These are phyloP conservation scores for Saturnispora quitensis DNA, from an alignment of 805 yeast species.

Conservation along the genomic window DNA sequence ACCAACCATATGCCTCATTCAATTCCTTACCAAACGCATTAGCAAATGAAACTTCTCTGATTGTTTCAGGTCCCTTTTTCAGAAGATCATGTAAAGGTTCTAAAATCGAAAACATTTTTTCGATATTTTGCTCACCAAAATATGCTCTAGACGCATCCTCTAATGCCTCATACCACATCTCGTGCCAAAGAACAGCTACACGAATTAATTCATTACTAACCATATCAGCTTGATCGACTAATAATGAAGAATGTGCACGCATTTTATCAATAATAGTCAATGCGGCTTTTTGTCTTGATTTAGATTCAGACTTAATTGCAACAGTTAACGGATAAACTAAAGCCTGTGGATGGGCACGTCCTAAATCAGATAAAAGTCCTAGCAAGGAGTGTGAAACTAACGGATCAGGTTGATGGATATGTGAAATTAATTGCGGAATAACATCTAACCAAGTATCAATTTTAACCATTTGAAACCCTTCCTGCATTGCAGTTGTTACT, in stretches of 20 bases:
- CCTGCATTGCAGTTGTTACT: conserved; percentile 82
- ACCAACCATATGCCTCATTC: conserved; percentile 91
- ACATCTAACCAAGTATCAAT: conserved; percentile 95
- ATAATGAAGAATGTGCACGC: conserved; percentile 73
- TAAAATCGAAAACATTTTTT: conserved; percentile 84
- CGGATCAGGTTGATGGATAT: conserved; percentile 91
- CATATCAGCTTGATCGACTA: conserved; percentile 87
- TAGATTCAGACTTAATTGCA: conserved; percentile 88
- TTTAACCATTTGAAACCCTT: conserved; percentile 82
- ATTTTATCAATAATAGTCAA: conserved; percentile 82
- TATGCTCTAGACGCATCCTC: conserved; percentile 93
- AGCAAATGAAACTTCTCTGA: conserved; percentile 86
- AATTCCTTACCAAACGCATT: conserved; percentile 91
- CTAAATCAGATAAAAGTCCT: conserved; percentile 75
- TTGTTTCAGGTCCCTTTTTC: conserved; percentile 81
- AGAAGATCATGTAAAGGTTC: conserved; percentile 84
- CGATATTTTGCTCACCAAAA: conserved; percentile 91
- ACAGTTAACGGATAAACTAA: conserved; percentile 91
- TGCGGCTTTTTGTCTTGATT: conserved; percentile 87
- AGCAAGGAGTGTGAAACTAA: conserved; percentile 72
- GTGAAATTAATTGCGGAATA: conserved; percentile 88
- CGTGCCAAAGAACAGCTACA: conserved; percentile 96
- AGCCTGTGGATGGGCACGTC: conserved; percentile 96
- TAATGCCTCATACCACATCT: conserved; percentile 94
- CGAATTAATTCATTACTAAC: conserved; percentile 91